These are phyloP conservation scores for Ottelia alismoides DNA, from an alignment of 106 monocot species.

Conservation along the genomic window DNA sequence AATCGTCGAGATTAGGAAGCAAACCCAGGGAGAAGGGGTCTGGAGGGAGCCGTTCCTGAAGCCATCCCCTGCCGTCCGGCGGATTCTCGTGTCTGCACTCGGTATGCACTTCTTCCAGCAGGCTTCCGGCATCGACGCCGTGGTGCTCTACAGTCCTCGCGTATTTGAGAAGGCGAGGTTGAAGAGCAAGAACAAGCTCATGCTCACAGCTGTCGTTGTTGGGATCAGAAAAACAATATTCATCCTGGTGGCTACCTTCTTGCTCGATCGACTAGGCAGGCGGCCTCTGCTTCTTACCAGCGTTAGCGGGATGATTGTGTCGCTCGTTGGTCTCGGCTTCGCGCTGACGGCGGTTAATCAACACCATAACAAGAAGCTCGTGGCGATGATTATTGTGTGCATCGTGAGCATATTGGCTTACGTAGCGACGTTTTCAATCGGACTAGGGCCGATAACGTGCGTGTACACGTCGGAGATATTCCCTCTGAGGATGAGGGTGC, in stretches of 20 bases:
- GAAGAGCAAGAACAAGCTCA: slow-evolving; percentile 12
- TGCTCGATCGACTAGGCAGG: slow-evolving; percentile 27
- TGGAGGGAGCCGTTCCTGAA: no score
- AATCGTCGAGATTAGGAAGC: no score
- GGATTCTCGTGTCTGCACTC: no score
- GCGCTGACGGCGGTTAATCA: no score
- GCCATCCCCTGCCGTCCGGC: no score
- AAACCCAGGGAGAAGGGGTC: no score
- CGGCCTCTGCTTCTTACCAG: slow-evolving; percentile 31
- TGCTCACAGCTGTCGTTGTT: slow-evolving; percentile 23
- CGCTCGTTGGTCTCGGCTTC: no score
- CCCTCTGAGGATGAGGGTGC: neutral
- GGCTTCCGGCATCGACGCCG: no score
- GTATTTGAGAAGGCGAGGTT: slow-evolving; percentile 31
- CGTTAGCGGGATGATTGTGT: slow-evolving; percentile 23
- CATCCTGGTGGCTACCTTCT: slow-evolving; percentile 32
- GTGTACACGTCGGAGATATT: slow-evolving; percentile 4
- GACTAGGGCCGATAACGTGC: slow-evolving; percentile 1
- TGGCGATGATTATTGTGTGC: neutral
- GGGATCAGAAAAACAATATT: slow-evolving; percentile 27
- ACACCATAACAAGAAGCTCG: neutral
- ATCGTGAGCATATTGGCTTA: no score
- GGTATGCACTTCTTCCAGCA: no score
- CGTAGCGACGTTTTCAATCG: neutral
- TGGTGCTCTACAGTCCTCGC: no score